These are phyloP conservation scores for Citrus sinensis DNA, from an alignment of 345 rosid genomes.

Conservation along the genomic window DNA sequence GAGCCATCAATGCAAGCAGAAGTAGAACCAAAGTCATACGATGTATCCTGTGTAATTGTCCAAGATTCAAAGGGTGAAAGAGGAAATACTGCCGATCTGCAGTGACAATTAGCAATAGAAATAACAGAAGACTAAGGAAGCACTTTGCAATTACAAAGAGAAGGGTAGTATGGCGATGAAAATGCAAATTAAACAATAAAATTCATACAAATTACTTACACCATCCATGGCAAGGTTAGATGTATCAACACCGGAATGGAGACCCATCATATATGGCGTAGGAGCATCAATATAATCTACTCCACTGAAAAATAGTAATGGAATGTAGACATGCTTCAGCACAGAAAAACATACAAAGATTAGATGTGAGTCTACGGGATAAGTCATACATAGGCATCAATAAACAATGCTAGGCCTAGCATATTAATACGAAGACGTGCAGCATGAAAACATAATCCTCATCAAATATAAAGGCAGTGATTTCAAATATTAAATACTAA, in stretches of 20 bases:
- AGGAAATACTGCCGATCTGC: not conserved
- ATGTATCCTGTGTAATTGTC: not conserved
- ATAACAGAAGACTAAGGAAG: not conserved
- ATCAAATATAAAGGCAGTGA: not conserved
- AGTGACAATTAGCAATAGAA: not conserved
- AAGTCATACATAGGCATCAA: slow-evolving; percentile 10
- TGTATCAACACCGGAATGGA: slow-evolving; percentile 92
- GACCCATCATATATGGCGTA: slow-evolving; percentile 99
- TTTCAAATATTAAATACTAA: slow-evolving; percentile 21
- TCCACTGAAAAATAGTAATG: slow-evolving; percentile 99
- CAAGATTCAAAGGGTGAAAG: not conserved
- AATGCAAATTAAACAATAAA: slow-evolving; percentile 2
- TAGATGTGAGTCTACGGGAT: slow-evolving; percentile 26
- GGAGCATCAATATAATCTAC: slow-evolving; percentile 99
- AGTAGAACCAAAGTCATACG: not conserved
- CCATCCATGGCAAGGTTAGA: slow-evolving; percentile 90
- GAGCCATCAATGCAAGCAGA: not conserved
- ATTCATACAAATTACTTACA: slow-evolving; percentile 51
- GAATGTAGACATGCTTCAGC: slow-evolving; percentile 99
- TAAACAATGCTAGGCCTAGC: not conserved
- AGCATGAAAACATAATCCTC: not conserved
- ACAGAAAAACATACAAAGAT: slow-evolving; percentile 54
- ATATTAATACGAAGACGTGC: not conserved
- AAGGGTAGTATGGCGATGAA: not conserved
- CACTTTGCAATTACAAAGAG: not conserved